These are phyloP conservation scores for Xylariales sp. DNA, from an alignment of 2,329 filamentous ascomycete genomes.

Conservation along the genomic window DNA sequence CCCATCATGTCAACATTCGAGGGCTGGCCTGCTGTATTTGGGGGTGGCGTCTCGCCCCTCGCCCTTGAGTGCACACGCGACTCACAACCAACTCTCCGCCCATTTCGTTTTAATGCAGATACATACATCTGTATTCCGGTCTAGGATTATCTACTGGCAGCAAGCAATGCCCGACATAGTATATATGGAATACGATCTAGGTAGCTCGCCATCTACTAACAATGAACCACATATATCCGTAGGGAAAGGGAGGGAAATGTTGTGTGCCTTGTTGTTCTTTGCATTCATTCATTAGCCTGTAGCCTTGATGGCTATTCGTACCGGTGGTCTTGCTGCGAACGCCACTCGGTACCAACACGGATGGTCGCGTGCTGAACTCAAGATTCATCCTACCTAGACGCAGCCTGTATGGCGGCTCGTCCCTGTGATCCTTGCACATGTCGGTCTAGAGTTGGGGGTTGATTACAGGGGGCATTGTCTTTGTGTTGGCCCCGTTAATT, in stretches of 20 bases:
- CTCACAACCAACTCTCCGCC: constrained; percentile 6
- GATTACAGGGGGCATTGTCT: constrained; percentile 24
- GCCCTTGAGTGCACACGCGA: constrained; percentile 24
- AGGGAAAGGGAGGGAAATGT: constrained; percentile 15
- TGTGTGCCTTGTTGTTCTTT: neutral
- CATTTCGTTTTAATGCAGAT: constrained; percentile 25
- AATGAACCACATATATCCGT: constrained; percentile 20
- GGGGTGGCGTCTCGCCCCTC: constrained; percentile 21
- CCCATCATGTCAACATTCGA: neutral
- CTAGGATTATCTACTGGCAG: constrained; percentile 2
- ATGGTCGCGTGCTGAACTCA: constrained; percentile 8
- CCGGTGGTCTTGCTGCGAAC: neutral
- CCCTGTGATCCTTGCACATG: neutral
- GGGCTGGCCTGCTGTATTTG: neutral
- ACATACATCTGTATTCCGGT: constrained; percentile 12
- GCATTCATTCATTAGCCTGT: constrained; percentile 4
- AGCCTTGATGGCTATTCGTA: constrained; percentile 1
- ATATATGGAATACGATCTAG: constrained; percentile 11
- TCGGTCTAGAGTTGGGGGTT: neutral
- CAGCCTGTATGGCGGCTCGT: neutral
- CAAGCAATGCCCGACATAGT: constrained; percentile 21
- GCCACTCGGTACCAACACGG: neutral
- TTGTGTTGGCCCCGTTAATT: constrained; percentile 28
- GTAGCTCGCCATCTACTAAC: constrained; percentile 21
- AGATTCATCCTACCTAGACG: constrained; percentile 3